Evolutionary conservation across 2,329 filamentous ascomycete species (phyloP).

Genomic region (Fusarium sp.): DNA sequence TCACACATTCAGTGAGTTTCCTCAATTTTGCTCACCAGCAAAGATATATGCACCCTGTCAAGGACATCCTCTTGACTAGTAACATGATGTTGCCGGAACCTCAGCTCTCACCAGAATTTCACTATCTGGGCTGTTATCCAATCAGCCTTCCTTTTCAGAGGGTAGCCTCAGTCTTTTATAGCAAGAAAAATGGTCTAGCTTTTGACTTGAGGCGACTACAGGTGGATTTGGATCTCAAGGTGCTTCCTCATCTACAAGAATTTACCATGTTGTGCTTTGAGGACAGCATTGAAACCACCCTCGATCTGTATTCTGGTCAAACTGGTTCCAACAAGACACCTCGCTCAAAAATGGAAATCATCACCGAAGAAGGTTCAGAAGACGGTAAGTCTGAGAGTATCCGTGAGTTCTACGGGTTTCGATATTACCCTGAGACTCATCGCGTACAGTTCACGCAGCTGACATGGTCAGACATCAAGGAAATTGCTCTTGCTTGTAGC

Average conservation of each 20-base stretch:
- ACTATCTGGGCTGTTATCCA: not conserved
- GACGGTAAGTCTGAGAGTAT: not conserved
- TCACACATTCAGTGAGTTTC: not conserved
- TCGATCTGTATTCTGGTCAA: not conserved
- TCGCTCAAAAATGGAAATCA: not conserved
- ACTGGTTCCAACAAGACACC: not conserved
- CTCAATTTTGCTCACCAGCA: not conserved
- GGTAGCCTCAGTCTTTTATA: slow-evolving; percentile 11
- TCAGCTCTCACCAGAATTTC: not conserved
- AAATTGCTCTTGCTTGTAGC: not conserved
- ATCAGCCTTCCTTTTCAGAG: slow-evolving; percentile 13
- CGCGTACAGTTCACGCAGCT: slow-evolving; percentile 26
- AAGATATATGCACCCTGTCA: not conserved
- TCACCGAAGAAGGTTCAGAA: not conserved
- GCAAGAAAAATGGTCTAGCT: not conserved
- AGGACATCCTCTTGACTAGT: slow-evolving; percentile 21
- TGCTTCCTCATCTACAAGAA: slow-evolving; percentile 15
- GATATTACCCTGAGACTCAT: slow-evolving; percentile 13
- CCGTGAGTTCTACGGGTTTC: slow-evolving; percentile 38
- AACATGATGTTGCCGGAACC: slow-evolving; percentile 18
- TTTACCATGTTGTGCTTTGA: slow-evolving; percentile 26
- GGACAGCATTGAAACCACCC: not conserved
- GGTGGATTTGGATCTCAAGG: not conserved
- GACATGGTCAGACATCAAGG: slow-evolving; percentile 12
- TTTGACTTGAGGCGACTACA: not conserved